Percentiles rank a stretch among this genome's conserved stretches.
Conservation (phyloP, 2,329 filamentous ascomycete species). For the Fusarium buxicola region DNA sequence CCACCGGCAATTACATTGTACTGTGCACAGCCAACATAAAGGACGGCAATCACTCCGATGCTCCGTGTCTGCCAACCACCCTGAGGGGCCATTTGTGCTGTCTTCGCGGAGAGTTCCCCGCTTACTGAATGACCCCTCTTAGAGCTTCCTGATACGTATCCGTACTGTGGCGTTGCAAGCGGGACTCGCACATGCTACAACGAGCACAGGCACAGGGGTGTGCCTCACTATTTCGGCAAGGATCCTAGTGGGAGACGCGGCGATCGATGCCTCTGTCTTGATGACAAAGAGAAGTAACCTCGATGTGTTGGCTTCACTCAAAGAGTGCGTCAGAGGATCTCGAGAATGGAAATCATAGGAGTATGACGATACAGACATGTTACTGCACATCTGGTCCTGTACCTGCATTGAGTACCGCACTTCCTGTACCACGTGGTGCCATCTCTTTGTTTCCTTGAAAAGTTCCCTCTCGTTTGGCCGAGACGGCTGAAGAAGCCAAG, state of each 20-base stretch:
- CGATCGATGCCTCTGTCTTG: constrained; percentile 28
- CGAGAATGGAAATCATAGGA: constrained; percentile 2
- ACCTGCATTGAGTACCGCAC: constrained; percentile 42
- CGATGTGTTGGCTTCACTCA: constrained; percentile 11
- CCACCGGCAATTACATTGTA: constrained; percentile 29
- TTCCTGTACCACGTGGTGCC: constrained; percentile 39
- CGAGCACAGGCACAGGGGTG: constrained; percentile 34
- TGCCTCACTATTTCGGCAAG: constrained; percentile 18
- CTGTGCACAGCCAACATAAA: constrained; percentile 18
- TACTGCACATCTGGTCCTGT: constrained; percentile 27
- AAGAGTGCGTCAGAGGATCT: constrained; percentile 12
- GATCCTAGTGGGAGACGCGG: constrained; percentile 18
- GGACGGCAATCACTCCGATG: constrained; percentile 28
- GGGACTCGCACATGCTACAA: constrained; percentile 18
- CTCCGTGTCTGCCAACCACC: constrained; percentile 32
- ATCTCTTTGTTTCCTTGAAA: constrained; percentile 29
- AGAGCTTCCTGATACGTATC: constrained; percentile 17
- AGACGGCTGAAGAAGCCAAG: constrained; percentile 16
- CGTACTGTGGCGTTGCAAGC: constrained; percentile 25
- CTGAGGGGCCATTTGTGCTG: constrained; percentile 22
- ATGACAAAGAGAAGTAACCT: constrained; percentile 28
- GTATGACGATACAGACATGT: constrained; percentile 15
- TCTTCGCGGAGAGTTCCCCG: constrained; percentile 35
- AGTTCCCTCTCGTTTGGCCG: constrained; percentile 3
- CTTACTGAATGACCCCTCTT: constrained; percentile 35